Conservation (phyloP, 1,139 yeast genomes). For the Lodderomyces theae region DNA sequence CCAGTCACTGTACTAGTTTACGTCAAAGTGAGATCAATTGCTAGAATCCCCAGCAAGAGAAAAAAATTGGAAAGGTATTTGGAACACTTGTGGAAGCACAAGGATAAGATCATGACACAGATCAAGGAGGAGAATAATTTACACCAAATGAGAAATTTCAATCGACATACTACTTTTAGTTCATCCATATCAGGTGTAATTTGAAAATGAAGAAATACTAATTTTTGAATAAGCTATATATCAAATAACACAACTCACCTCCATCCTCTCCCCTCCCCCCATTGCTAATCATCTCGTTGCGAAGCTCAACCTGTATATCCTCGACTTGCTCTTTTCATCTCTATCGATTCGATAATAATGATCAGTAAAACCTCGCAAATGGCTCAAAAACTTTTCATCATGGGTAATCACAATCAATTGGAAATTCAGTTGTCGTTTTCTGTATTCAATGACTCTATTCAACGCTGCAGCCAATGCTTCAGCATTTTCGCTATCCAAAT, state of each 20-base stretch:
- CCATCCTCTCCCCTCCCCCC: too few species aligned
- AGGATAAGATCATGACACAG: slow-evolving; percentile 42
- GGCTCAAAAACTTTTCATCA: slow-evolving; percentile 84
- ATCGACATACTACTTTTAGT: slow-evolving; percentile 1
- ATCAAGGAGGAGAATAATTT: slow-evolving; percentile 10
- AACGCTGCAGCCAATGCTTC: slow-evolving; percentile 84
- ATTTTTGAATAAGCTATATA: too few species aligned
- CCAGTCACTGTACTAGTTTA: slow-evolving; percentile 48
- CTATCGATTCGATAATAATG: slow-evolving; percentile 80
- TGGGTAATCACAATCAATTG: slow-evolving; percentile 94
- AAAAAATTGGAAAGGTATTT: slow-evolving; percentile 65
- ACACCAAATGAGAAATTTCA: slow-evolving; percentile 1
- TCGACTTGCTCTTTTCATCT: slow-evolving; percentile 76
- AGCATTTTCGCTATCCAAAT: slow-evolving; percentile 84
- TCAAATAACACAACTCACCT: too few species aligned
- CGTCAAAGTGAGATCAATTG: slow-evolving; percentile 44
- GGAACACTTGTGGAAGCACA: slow-evolving; percentile 67
- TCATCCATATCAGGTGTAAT: not conserved
- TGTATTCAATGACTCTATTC: slow-evolving; percentile 67
- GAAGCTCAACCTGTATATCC: slow-evolving; percentile 43
- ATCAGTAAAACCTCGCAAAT: slow-evolving; percentile 91
- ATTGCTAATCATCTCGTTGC: not conserved
- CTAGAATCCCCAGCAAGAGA: slow-evolving; percentile 51
- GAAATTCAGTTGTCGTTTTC: slow-evolving; percentile 81
- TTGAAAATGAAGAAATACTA: not conserved